Conservation (phyloP, 2,329 filamentous ascomycete genomes). For the Cordyceps fumosorosea region DNA sequence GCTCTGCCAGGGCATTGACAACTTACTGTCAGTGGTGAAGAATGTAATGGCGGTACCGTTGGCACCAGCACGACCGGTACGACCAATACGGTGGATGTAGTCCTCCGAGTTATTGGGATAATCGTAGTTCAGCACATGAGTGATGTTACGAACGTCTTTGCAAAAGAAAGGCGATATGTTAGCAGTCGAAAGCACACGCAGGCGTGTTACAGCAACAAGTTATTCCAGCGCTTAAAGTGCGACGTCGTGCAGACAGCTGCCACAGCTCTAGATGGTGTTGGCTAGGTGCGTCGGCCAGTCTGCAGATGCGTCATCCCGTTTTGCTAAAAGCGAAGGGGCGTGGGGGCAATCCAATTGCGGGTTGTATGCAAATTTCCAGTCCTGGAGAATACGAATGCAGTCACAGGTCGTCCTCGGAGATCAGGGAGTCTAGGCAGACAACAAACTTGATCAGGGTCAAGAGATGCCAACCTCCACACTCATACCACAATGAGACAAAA, state of each 20-base stretch:
- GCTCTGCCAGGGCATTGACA: background rate
- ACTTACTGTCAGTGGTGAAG: conserved; percentile 98
- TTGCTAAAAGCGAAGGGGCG: conserved; percentile 34
- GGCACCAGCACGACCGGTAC: conserved; percentile 91
- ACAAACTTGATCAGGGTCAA: conserved; percentile 65
- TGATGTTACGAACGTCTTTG: conserved; percentile 99
- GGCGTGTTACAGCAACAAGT: conserved; percentile 46
- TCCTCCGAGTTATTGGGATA: conserved; percentile 99
- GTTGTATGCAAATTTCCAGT: conserved; percentile 45
- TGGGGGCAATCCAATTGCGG: conserved; percentile 55
- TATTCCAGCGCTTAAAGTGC: conserved; percentile 48
- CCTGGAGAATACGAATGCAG: conserved; percentile 35
- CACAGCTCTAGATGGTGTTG: conserved; percentile 28
- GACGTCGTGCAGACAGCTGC: conserved; percentile 9
- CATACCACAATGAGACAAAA: conserved; percentile 55
- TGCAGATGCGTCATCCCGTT: conserved; percentile 40
- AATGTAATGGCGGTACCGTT: conserved; percentile 96
- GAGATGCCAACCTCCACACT: conserved; percentile 69
- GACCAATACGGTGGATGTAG: conserved; percentile 94
- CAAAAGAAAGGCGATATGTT: conserved; percentile 58
- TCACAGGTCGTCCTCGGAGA: conserved; percentile 47
- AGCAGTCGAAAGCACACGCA: conserved; percentile 52
- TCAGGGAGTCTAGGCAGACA: conserved; percentile 53
- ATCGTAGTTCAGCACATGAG: conserved; percentile 99
- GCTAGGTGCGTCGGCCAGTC: conserved; percentile 33